Base-by-base conservation (phyloP, 345 rosid species). In the Bruguiera parviflora region DNA sequence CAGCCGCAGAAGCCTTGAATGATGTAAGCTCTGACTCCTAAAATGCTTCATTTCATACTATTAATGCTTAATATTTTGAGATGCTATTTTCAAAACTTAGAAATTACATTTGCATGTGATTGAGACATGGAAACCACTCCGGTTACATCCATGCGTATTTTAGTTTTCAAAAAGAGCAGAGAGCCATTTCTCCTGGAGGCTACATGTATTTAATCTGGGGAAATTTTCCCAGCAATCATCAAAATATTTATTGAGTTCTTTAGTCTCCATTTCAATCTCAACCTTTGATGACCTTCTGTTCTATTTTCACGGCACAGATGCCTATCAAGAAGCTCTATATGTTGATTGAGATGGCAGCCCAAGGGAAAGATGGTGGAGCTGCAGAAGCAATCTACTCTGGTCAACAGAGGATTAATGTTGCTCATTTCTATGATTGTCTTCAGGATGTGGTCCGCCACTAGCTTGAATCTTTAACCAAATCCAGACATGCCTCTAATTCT, bases 311-410 rank as follows among this genome's bases (percentile, higher is more conserved):
- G 22, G 22, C 53, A 20, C 64, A 86, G 88, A 82, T 82, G 76
- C 84, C 88, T 25, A 86, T 92, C 84, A 84, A 92, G 84, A 89
- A 92, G 86, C 84, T 92, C 37, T 95, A 90, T 76, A 87, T 82
- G 92, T 70, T 90, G 81, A 72, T 92, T 25, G 98, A 95, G 74
- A 95, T 95, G 99, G 99, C 98, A 20, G 99, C 90, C 21, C 97
- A 92, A 67, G 96, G 99, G 56, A 90, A 87, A 71, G 75, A 61
- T 3, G 97, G 97, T 58, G 96, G 92, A 52, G 73, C 88, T 10
- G 85, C 96, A 0, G 97, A 90, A 73, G 91, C 92, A 18, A 84
- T 88, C 69, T 92, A 71, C 79, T 77, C 84, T 0, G 97, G 99
- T 0, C 72, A 25, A 74, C 86, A 87, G 65, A 95, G 89, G 86